Base-by-base conservation (phyloP, 2,329 filamentous ascomycete genomes). In the Aureobasidium sp. region DNA sequence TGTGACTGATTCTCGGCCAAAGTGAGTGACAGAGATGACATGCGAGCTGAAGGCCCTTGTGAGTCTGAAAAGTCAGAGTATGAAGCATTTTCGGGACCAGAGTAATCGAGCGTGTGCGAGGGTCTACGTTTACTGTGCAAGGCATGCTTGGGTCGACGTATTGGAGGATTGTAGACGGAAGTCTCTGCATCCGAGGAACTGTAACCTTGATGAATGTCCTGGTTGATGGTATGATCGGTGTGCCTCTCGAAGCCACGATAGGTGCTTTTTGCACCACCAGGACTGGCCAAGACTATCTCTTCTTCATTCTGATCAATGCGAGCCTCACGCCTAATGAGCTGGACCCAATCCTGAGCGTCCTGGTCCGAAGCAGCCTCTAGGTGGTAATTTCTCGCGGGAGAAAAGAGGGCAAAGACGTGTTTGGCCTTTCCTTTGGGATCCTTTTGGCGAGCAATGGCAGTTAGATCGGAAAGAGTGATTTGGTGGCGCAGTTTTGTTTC, bases 371-470 rank as follows among this genome's bases (percentile, higher is more conserved):
- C 73, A 0, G 90, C 91, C 73, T 96, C 89, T 63, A 99, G 85
- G 70, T 97, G 91, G 75, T 88, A 96, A 76, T 97, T 97, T 66
- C 88, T 87, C 16, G 91, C 88, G 0, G 92, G 89, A 0, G 91
- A 93, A 75, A 96, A 99, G 49, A 97, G 82, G 25, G 90, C 94
- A 72, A 99, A 97, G 64, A 97, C 85, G 72, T 96, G 86, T 58
- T 90, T 84, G 62, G 89, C 87, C 72, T 89, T 92, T 64, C 91
- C 86, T 74, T 96, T 96, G 9, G 90, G 88, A 68, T 96, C 91
- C 69, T 90, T 92, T 65, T 97, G 86, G 63, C 90, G 85, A 1
- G 92, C 90, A 48, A 96, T 90, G 8, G 94, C 92, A 3, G 92
- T 97, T 63, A 97, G 83, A 64, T 99, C 94, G 47, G 90, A 88